Evolutionary conservation across 2,329 filamentous ascomycete species (phyloP).

Genomic region (Apiospora koreana): DNA sequence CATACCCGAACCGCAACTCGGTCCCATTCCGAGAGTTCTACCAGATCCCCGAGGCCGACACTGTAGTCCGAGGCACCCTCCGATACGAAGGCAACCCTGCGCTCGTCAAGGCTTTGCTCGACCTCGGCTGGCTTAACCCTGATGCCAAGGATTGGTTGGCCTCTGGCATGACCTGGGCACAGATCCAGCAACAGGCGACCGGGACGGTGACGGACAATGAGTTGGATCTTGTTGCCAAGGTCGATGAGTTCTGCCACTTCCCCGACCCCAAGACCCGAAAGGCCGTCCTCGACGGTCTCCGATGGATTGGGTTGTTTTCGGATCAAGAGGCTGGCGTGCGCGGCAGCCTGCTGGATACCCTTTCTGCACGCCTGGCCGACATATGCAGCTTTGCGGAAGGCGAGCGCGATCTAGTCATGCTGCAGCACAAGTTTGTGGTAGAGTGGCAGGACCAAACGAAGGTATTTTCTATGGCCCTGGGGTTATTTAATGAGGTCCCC

Average conservation of each 20-base stretch:
- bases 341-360: slow-evolving; percentile 68
- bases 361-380: slow-evolving; percentile 71
- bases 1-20: slow-evolving; percentile 71
- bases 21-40: slow-evolving; percentile 68
- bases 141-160: slow-evolving; percentile 19
- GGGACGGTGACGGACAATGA: no score
- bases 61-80: slow-evolving; percentile 67
- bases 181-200: slow-evolving; percentile 20
- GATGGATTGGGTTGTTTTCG: not conserved
- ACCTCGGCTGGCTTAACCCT: slow-evolving; percentile 61
- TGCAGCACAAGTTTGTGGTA: not conserved
- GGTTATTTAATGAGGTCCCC: not conserved
- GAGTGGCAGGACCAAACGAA: not conserved
- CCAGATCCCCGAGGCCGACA: slow-evolving; percentile 68
- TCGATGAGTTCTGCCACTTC: no score
- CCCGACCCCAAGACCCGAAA: no score
- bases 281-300: not conserved
- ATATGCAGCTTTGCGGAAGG: slow-evolving; percentile 70
- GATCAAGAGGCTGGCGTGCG: slow-evolving; percentile 20
- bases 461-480: not conserved
- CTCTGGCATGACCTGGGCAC: slow-evolving; percentile 20
- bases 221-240: no score
- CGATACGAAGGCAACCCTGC: slow-evolving; percentile 70
- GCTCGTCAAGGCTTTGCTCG: slow-evolving; percentile 67
- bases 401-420: not conserved